Base-by-base conservation (phyloP, 768 basidiomycete genomes). In the Suillus bovinus region DNA sequence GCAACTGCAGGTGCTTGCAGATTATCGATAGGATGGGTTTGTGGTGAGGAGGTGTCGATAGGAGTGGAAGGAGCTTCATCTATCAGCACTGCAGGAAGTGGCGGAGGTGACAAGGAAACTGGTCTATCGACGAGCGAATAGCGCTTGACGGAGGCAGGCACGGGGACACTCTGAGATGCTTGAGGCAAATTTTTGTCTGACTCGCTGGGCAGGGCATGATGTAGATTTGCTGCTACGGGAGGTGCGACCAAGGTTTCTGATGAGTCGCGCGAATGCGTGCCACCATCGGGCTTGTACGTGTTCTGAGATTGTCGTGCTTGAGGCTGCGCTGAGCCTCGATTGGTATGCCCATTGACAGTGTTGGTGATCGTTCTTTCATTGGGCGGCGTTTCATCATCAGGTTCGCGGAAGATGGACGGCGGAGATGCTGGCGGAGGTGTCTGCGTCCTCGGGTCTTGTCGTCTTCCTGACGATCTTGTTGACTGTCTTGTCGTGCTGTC, bases 101-200 rank as follows among this genome's bases (percentile, higher is more conserved):
- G 69, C 5, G 73, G 68, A 10, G 79, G 77, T 16, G 79, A 74
- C 0, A 75, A 63, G 14, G 73, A 72, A 33, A 86, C 68, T 20
- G 91, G 92, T 58, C 81, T 86, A 67, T 94, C 92, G 22, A 88
- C 84, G 22, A 94, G 80, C 2, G 93, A 91, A 70, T 89, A 94
- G 9, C 92, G 86, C 69, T 89, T 91, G 46, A 93, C 84, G 59
- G 78, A 84, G 7, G 89, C 74, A 6, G 91, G 92, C 13, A 88
- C 86, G 5, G 58, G 66, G 0, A 44, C 56, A 14, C 61, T 20
- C 34, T 70, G 69, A 22, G 69, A 66, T 29, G 72, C 59, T 9
- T 72, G 68, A 3, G 78, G 73, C 16, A 76, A 64, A 38, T 71
- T 67, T 46, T 61, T 67, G 22, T 70, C 67, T 36, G 62, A 58